phyloP scores from a whole-genome alignment of 805 yeast genomes.

The Hanseniaspora taiwanica region DNA sequence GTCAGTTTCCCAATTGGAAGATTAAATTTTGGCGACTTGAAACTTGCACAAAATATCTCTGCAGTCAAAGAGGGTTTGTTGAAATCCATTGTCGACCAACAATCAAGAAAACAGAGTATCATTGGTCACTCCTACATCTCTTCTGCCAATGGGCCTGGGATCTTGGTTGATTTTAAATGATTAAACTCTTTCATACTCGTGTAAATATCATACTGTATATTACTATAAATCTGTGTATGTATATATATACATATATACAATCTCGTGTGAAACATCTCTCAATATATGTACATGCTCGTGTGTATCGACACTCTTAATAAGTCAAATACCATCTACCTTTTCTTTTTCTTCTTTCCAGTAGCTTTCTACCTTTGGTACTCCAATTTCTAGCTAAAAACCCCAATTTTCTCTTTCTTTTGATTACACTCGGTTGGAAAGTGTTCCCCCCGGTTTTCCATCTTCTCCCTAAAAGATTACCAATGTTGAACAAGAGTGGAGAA shows the following conservation, averaged over 20 bases:
- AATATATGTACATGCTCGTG: neutral
- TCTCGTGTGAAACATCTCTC: too few relatives aligned
- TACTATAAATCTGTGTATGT: too few relatives aligned
- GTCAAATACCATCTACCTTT: constrained; percentile 92
- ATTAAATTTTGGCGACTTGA: constrained; percentile 58
- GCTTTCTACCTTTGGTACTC: constrained; percentile 60
- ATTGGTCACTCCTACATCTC: constrained; percentile 57
- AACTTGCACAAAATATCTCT: constrained; percentile 56
- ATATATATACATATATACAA: too few relatives aligned
- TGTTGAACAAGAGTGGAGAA: constrained; percentile 35
- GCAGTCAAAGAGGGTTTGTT: constrained; percentile 53
- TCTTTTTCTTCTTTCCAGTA: constrained; percentile 61
- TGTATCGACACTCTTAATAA: constrained; percentile 32
- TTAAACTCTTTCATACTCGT: too few relatives aligned
- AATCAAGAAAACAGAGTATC: constrained; percentile 52
- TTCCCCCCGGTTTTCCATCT: constrained; percentile 88
- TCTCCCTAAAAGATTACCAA: constrained; percentile 6
- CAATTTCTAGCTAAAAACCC: constrained; percentile 83
- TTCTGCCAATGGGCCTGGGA: constrained; percentile 69
- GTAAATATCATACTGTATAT: neutral
- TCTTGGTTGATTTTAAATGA: constrained; percentile 40
- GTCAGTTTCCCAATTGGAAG: constrained; percentile 63
- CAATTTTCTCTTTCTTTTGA: constrained; percentile 76
- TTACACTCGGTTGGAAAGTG: constrained; percentile 86
- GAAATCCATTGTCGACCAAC: constrained; percentile 38